Base-by-base conservation (phyloP, 1,284 basidiomycete genomes). In the Neonothopanus nambi region DNA sequence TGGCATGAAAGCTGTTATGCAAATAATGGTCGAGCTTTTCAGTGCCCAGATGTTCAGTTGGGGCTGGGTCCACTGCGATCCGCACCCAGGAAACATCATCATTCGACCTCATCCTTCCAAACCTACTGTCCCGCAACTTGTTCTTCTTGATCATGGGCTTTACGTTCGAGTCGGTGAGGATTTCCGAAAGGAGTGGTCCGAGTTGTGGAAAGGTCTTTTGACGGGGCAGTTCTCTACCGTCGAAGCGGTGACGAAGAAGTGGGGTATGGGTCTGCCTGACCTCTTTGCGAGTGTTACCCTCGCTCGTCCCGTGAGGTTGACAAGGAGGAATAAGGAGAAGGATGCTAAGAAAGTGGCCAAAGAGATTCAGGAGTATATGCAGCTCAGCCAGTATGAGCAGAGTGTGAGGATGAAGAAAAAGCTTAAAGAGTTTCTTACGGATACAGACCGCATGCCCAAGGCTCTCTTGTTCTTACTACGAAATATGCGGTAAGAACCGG, bases 81-180 rank as follows among this genome's bases (percentile, higher is more conserved):
- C 86, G 0, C 87, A 89, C 63, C 86, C 87, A 1, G 93, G 91
- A 1, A 95, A 95, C 71, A 78, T 95, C 56, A 82, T 96, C 61
- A 80, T 95, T 30, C 84, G 93, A 6, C 85, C 86, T 0, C 78
- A 87, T 52, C 91, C 93, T 0, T 62, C 67, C 0, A 72, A 80
- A 28, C 80, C 80, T 1, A 70, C 66, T 11, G 70, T 74, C n/a
- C 84, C 90, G 0, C 90, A 95, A 64, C 78, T 95, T 40, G 93
- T 95, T 26, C 75, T 95, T 9, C 82, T 96, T 59, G 93, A 96
- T 65, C 93, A 96, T 65, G 93, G 93, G 0, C 73, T 96, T 17
- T 95, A 93, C 63, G 89, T 93, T 26, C 75, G 75, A 3, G 77
- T 90, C 2, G 68, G 78, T n/a, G 77, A 82, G 18, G 63, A 75